phyloP scores from a whole-genome alignment of 306 rosid species.

The Acacia acuminata region DNA sequence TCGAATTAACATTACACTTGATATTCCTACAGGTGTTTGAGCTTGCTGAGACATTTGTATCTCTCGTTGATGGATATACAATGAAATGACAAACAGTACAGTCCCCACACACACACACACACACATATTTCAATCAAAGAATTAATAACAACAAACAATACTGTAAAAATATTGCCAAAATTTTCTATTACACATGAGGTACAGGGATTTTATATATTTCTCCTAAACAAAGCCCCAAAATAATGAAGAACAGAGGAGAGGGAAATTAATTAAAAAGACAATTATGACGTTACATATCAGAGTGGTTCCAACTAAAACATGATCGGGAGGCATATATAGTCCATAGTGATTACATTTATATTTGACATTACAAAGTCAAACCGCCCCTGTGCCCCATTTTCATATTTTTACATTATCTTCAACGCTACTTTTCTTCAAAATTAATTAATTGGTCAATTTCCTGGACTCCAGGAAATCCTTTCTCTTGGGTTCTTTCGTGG shows the following conservation, averaged over 20 bases:
- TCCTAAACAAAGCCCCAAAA: not conserved
- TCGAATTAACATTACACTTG: no score
- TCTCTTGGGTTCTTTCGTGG: slow-evolving; percentile 57
- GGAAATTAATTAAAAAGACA: not conserved
- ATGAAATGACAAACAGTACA: not conserved
- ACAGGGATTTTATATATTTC: not conserved
- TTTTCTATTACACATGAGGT: not conserved
- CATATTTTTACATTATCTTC: not conserved
- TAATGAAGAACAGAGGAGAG: not conserved
- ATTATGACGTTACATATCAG: not conserved
- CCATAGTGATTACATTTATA: not conserved
- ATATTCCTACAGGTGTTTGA: not conserved
- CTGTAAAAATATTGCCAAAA: not conserved
- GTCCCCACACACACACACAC: not conserved
- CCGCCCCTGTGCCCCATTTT: not conserved
- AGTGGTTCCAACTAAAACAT: slow-evolving; percentile 2
- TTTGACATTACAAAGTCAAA: slow-evolving; percentile 1
- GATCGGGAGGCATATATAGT: not conserved
- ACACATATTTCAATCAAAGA: not conserved
- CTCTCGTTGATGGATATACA: not conserved
- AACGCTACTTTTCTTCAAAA: not conserved
- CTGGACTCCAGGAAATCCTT: slow-evolving; percentile 81
- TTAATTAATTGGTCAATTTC: slow-evolving; percentile 44
- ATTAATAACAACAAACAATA: not conserved
- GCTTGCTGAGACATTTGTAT: not conserved